These are phyloP conservation scores for Leccinellum albellum DNA, from an alignment of 768 basidiomycete species.

Conservation along the genomic window DNA sequence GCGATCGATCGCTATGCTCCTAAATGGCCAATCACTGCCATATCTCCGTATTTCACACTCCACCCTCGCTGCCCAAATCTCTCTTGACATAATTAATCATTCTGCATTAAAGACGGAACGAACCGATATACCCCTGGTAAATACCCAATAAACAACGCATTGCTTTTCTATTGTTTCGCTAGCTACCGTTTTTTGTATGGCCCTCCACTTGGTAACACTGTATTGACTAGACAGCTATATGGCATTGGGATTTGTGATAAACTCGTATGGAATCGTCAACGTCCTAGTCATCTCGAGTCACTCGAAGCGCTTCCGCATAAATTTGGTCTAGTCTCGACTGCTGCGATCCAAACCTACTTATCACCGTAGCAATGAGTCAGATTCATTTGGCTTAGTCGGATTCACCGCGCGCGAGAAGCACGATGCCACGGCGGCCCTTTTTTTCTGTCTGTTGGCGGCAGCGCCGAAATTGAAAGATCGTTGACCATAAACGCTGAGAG, in stretches of 20 bases:
- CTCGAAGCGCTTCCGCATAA: not conserved
- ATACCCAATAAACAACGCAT: constrained; percentile 16
- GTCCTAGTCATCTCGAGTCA: constrained; percentile 5
- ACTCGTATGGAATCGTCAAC: not conserved
- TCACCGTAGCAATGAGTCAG: constrained; percentile 8
- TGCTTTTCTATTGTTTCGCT: constrained; percentile 9
- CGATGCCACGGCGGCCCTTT: not conserved
- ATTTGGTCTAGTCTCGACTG: too few relatives aligned
- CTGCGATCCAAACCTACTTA: too few relatives aligned
- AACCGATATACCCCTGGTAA: constrained; percentile 21
- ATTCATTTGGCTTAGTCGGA: constrained; percentile 4
- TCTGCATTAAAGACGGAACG: constrained; percentile 7
- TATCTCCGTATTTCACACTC: constrained; percentile 5
- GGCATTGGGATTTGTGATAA: not conserved
- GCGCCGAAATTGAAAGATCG: too few relatives aligned
- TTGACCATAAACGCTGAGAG: not conserved
- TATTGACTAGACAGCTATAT: constrained; percentile 12
- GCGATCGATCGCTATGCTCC: constrained; percentile 21
- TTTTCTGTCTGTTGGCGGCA: not conserved
- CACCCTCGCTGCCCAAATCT: constrained; percentile 3
- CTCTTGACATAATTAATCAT: not conserved
- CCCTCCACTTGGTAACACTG: not conserved
- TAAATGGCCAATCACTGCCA: constrained; percentile 1
- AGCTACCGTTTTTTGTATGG: not conserved
- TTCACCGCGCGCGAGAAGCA: not conserved